Evolutionary conservation across 208 protist species (phyloP), one percentile per base, ranked within the genome.

Genomic region (Wallacemonas collosoma): DNA sequence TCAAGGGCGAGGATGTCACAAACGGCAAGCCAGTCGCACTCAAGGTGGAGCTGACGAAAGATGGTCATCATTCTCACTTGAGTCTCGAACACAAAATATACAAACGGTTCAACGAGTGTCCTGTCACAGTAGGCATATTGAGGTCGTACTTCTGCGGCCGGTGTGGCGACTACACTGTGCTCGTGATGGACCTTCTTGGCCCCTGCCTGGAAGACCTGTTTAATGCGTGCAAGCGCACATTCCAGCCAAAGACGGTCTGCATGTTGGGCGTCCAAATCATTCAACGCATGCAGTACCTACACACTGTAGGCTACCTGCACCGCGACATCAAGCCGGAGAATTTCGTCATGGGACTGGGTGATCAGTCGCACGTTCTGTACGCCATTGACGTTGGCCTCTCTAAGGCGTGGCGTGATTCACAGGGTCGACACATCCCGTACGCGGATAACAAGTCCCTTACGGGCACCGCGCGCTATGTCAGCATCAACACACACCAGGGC

Each of bases 121-220:
- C 75, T 1, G 58, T 83, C 15, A 81, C 80, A 40, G 87, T 98
- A 6, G 99, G 99, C 40, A 97, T 99, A 38, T 98, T 98, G 0
- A 76, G 89, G 38, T 85, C 99, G 1, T 94, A 93, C 75, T 99
- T 95, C 80, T 99, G 87, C 78, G 98, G 98, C 1, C 56, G 90
- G 3, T 97, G 98, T 45, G 98, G 97, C 1, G 96, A 99, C 48
- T 99, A 99, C 79, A 99, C 99, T 68, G 97, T 99, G 11, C 96
- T 99, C 85, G 98, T 99, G 35, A 99, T 99, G 83, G 98, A 99
- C 57, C 81, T 99, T 8, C 86, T 99, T 0, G 99, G 99, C 0
- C 98, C 98, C 9, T 97, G 85, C 58, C 85, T 99, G 9, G 98
- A 99, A 72, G 98, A 99, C 73, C 79, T 99, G 5, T 99, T 99